Base-by-base conservation (phyloP, 192 early-diverging fungal species). In the Phycomyces blakesleeanus region DNA sequence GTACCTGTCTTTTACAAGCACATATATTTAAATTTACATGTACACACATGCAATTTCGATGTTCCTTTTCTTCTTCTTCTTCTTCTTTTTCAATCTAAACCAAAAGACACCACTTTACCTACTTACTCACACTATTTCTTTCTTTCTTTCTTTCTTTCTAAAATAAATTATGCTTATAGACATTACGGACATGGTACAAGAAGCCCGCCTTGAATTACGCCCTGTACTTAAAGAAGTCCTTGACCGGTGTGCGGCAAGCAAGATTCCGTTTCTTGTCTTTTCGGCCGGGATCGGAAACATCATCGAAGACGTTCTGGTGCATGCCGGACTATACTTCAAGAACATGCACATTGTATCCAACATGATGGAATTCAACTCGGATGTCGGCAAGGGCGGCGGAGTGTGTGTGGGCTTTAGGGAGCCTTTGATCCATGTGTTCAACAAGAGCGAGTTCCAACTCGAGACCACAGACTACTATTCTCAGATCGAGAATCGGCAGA, bases 341-440 rank as follows among this genome's bases (percentile, higher is more conserved):
- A 85, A 86, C 56, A 79, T 91, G 76, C 80, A 89, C 52, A 80
- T 89, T 25, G 86, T 91, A 0, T 86, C 87, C 5, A 91, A 91
- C 64, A 69, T 69, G 64, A 86, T 91, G 86, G 66, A 67, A 25
- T 91, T 89, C 68, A 78, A 85, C n/a, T n/a, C n/a, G n/a, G n/a
- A n/a, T n/a, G n/a, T n/a, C n/a, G n/a, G n/a, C n/a, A n/a, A n/a
- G 58, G 76, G 71, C 3, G 67, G 64, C 0, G 81, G 64, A 29
- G 61, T 79, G 3, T 87, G 84, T 51, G 81, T 78, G 20, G 75
- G 69, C 21, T 91, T 91, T 63, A 63, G 78, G 29, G 79, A 76
- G n/a, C 88, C 85, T 0, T 42, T 91, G 55, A 87, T 91, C 29
- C 89, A 90, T 63, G 72, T 81, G 0, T 83, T 89, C 57, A 91